Evolutionary conservation across 2,329 filamentous ascomycete genomes (phyloP), one percentile per base, ranked within the genome.

Genomic region (Fusarium brevicatenulatum): DNA sequence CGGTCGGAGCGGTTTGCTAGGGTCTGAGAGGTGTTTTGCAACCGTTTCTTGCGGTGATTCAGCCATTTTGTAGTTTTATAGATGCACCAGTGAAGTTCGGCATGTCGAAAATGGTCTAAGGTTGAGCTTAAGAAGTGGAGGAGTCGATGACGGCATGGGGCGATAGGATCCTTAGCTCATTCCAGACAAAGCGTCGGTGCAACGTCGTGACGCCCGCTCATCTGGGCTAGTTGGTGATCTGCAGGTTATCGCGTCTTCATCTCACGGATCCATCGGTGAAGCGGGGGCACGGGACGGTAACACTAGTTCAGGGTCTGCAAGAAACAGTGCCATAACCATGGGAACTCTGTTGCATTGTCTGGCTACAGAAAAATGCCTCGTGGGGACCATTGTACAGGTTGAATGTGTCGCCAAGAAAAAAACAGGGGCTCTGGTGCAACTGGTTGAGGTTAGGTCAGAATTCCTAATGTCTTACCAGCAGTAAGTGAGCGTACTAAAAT

Each of bases 1-100:
- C 1, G 81, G 80, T 37, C 76, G 46, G 7, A 68, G 63, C 12
- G 36, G 52, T 15, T 37, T 58, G 9, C n/a, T 18, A 3, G n/a
- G 32, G 3, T 59, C 44, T 1, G 55, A 50, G 3, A 71, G 18
- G 18, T 72, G 34, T 9, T 47, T 32, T 1, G n/a, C 3, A 1
- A 69, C 25, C 5, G 19, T 28, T 21, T 39, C 30, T 21, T 36
- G 50, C 9, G 32, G 58, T 23, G 44, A 25, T 36, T 39, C 40
- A 4, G 44, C 5, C 66, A 69, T 69, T 43, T 9, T 39, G 19
- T 30, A 4, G 19, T 19, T 40, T 5, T 23, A 44, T 12, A 18
- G 16, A 32, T 32, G 16, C 9, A 7, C 16, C 18, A 9, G 16
- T 13, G n/a, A 23, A 34, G 50, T 32, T 15, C 2, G 19, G 16